Evolutionary conservation across 805 yeast species (phyloP), one percentile per base, ranked within the genome.

Genomic region (Lipomyces spencermartinsiae): DNA sequence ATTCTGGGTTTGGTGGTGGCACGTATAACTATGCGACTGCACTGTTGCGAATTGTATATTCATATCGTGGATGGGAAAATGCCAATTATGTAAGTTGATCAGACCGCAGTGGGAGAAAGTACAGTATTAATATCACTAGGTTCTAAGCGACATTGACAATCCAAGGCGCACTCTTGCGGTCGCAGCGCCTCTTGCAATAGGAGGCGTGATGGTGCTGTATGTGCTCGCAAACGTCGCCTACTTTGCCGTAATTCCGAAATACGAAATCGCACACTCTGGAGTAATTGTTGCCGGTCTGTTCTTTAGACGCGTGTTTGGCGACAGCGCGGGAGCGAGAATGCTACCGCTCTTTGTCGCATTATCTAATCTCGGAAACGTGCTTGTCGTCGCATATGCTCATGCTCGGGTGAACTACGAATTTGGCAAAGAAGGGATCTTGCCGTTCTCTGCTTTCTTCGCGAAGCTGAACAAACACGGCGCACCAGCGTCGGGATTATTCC

Each of bases 41-140:
- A 0, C 74, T 87, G 43, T 75, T 87, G 49, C 85, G 88, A 61
- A 83, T 88, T 31, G 85, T 88, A 14, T 87, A 87, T 73, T 86
- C 90, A 0, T 87, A 86, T 76, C 84, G 87, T 67, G 91, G 91
- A 4, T 87, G 91, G 90, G 91, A 88, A 71, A 87, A 87, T 71
- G 88, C 88, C 56, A 88, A 88, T 74, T 84, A 86, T 71, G 91
- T 87, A 22, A 53, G 56, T 53, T 53, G 33, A 6, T 16, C 7
- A 43, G 29, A 43, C 49, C 5, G 49, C n/a, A 16, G 22, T 19
- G 49, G n/a, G 22, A 2, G 8, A n/a, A 16, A 43, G n/a, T 16
- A 14, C 49, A 4, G 22, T 43, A 43, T n/a, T 43, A 53, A 53
- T 9, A 25, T 25, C 25, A 10, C 8, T 31, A 53, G 56, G 56